phyloP scores from a whole-genome alignment of 148 eudicot genomes.

The Camellia lanceoleosa region DNA sequence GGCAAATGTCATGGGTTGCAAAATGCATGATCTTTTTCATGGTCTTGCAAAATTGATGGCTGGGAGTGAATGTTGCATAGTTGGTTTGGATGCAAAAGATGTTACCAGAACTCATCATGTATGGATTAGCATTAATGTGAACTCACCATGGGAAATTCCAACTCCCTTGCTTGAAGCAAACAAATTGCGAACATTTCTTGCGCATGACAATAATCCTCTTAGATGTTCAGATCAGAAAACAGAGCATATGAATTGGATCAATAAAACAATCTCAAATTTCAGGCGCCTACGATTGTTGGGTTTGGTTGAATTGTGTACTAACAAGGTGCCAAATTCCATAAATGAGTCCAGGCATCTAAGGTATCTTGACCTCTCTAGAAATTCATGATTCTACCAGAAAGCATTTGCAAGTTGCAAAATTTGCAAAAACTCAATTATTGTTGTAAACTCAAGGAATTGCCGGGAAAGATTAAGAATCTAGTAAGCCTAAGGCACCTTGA shows the following conservation, averaged over 20 bases:
- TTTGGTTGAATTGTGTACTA: neutral
- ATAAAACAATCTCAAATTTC: neutral
- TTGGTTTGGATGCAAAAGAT: neutral
- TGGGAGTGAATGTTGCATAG: neutral
- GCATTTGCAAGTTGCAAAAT: neutral
- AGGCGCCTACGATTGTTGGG: neutral
- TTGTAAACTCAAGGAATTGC: conserved; percentile 14
- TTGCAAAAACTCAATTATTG: conserved; percentile 4
- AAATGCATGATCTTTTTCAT: conserved; percentile 45
- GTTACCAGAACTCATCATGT: too few species aligned
- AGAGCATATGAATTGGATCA: neutral
- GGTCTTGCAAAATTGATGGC: conserved; percentile 40
- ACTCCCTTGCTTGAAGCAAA: conserved; percentile 11
- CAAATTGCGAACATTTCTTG: neutral
- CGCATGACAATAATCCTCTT: too few species aligned
- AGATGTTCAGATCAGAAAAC: neutral
- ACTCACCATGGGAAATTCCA: neutral
- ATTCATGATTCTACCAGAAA: neutral
- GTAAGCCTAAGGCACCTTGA: conserved; percentile 15
- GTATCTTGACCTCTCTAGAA: neutral
- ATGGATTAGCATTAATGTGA: too few species aligned
- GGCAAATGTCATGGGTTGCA: conserved; percentile 11
- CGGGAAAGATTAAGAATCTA: conserved; percentile 8
- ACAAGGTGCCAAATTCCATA: neutral
- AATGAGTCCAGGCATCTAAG: neutral